Evolutionary conservation across 1,139 yeast genomes (phyloP), one percentile per base, ranked within the genome.

Genomic region (Scheffersomyces illinoinensis): DNA sequence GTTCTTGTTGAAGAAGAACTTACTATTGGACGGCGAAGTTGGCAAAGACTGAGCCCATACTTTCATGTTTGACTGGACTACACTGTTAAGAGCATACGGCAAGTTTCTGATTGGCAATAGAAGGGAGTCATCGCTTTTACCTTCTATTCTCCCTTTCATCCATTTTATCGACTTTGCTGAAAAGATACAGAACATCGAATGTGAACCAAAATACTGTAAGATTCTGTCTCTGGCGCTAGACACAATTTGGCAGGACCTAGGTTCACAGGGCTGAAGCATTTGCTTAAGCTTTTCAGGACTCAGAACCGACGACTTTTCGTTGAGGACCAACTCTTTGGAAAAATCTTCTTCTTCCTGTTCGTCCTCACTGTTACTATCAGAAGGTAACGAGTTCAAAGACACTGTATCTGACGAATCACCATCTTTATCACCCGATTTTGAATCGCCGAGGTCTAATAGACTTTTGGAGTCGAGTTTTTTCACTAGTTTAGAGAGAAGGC

Each of bases 101-200:
- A 62, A 52, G 53, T 62, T 62, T 17, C 50, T 55, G n/a, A 61
- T 50, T 5, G 65, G 65, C n/a, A 24, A 12, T 1, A 48, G 24
- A 21, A 56, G 21, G 5, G 55, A 48, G 21, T 54, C 46, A 19
- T 54, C 58, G 50, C 53, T 53, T 14, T 19, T 46, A 6, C 47
- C 51, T n/a, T 48, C 51, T 23, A 62, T 19, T 47, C 57, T 53
- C 1, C 26, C 21, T 33, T 55, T 53, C 33, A 63, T 47, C 59
- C 60, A 61, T 19, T 54, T 52, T 26, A 61, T 33, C 43, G 62
- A 55, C 52, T 58, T 61, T 3, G 52, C 60, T 1, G 62, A 59
- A n/a, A 62, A 56, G 14, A 59, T 55, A 7, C 58, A 55, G 52
- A 62, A 55, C 2, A 60, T 54, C 49, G 62, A 59, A 48, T 62